Evolutionary conservation across 139 green algal genomes (phyloP), one percentile per base, ranked within the genome.

Genomic region (Parachlorella kessleri): DNA sequence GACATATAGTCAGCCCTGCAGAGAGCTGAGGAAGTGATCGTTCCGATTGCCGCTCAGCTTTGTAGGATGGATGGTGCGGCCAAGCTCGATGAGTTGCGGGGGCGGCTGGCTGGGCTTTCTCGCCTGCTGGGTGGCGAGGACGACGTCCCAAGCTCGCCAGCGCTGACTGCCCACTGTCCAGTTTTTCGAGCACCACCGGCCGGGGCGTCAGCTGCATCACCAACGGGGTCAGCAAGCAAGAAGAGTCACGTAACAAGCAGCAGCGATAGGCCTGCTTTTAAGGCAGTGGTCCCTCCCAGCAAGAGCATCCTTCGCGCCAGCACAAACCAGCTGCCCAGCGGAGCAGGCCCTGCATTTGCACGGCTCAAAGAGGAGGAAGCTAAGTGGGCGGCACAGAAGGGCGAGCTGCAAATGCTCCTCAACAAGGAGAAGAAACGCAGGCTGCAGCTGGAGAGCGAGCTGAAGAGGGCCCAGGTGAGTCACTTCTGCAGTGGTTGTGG

Each of bases 81-180:
- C n/a, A 66, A 68, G 39, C 71, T 83, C 4, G 32, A 75, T 30
- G 78, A 79, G 33, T 33, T 83, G 71, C 63, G 63, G 28, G 63
- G 24, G 63, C 63, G 63, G 8, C 30, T 79, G 39, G 40, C 39
- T n/a, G 73, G 59, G 1, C 63, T 79, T 7, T 55, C 73, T 6
- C 30, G 71, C 28, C 40, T 72, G 55, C 73, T 79, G n/a, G n/a
- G n/a, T n/a, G n/a, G n/a, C n/a, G n/a, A n/a, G n/a, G n/a, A n/a
- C n/a, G n/a, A n/a, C n/a, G n/a, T n/a, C n/a, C n/a, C n/a, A n/a
- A n/a, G n/a, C n/a, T n/a, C n/a, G n/a, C n/a, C n/a, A n/a, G n/a
- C n/a, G n/a, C n/a, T n/a, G n/a, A n/a, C n/a, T n/a, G n/a, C n/a
- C n/a, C n/a, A n/a, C n/a, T n/a, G n/a, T n/a, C n/a, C n/a, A n/a